Evolutionary conservation across 495 filamentous ascomycete species (phyloP).

Genomic region (Lepidopterella palustris): DNA sequence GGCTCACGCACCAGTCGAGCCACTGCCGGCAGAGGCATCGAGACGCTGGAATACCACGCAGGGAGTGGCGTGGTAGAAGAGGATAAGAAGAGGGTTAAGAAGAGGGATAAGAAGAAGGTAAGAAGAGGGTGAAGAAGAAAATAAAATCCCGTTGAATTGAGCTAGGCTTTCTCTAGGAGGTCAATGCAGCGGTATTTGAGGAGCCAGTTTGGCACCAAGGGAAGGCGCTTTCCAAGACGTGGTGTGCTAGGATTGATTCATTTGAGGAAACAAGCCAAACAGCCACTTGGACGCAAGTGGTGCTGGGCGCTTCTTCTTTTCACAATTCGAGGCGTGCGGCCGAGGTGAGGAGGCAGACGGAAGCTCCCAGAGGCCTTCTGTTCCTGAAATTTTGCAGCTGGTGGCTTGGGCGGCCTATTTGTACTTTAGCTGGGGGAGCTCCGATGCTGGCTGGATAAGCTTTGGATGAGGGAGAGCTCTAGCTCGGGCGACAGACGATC

Average conservation of each 20-base stretch:
- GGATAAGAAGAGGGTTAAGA: not conserved
- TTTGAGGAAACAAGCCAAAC: not conserved
- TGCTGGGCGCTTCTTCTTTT: not conserved
- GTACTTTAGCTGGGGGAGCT: too few relatives aligned
- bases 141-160: not conserved
- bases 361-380: too few relatives aligned
- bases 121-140: not conserved
- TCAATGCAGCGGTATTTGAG: not conserved
- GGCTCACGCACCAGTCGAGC: not conserved
- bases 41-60: not conserved
- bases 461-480: too few relatives aligned
- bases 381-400: too few relatives aligned
- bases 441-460: too few relatives aligned
- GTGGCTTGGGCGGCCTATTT: too few relatives aligned
- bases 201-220: not conserved
- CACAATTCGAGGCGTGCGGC: not conserved
- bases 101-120: not conserved
- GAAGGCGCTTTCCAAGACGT: too few relatives aligned
- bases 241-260: not conserved
- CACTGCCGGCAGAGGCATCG: constrained; percentile 3
- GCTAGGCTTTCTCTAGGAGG: too few relatives aligned
- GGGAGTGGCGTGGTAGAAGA: not conserved
- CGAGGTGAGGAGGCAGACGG: too few relatives aligned
- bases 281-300: not conserved
- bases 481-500: too few relatives aligned